phyloP scores from a whole-genome alignment of 352 stramenopile species.

The Globisporangium rhizosaccharum region DNA sequence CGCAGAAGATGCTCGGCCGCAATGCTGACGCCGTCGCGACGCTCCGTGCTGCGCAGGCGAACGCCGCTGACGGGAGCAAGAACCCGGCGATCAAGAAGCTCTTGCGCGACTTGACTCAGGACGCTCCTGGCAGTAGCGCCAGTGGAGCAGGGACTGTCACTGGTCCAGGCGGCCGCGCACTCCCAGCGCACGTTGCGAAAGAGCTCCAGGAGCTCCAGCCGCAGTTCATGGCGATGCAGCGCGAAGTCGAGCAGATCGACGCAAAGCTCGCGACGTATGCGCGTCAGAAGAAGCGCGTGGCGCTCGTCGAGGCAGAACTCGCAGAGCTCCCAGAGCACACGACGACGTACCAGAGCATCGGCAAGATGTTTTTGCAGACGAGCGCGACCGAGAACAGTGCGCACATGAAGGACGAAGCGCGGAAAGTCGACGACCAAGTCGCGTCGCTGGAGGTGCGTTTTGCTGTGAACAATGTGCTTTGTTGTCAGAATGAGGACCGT shows the following conservation, averaged over 20 bases:
- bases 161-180: conserved; percentile 25
- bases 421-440: conserved; percentile 60
- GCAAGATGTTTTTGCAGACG: conserved; percentile 82
- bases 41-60: conserved; percentile 36
- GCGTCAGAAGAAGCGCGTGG: conserved; percentile 74
- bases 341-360: conserved; percentile 72
- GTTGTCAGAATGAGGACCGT: too few species aligned
- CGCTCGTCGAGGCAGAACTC: conserved; percentile 70
- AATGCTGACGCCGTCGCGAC: conserved; percentile 67
- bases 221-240: conserved; percentile 72
- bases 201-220: conserved; percentile 80
- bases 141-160: background rate
- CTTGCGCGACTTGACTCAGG: conserved; percentile 60
- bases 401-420: conserved; percentile 52
- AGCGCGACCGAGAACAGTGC: conserved; percentile 41
- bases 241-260: conserved; percentile 76
- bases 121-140: conserved; percentile 16
- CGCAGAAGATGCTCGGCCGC: conserved; percentile 70
- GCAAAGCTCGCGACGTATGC: conserved; percentile 49
- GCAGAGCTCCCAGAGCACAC: conserved; percentile 49
- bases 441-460: conserved; percentile 57
- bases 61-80: conserved; percentile 36
- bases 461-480: too few species aligned
- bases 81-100: conserved; percentile 74
- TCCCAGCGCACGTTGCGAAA: conserved; percentile 62